Percentiles rank a stretch among this genome's conserved stretches.
Evolutionary conservation across 768 basidiomycete species (phyloP).

Genomic region (Leccinum rimulosum): DNA sequence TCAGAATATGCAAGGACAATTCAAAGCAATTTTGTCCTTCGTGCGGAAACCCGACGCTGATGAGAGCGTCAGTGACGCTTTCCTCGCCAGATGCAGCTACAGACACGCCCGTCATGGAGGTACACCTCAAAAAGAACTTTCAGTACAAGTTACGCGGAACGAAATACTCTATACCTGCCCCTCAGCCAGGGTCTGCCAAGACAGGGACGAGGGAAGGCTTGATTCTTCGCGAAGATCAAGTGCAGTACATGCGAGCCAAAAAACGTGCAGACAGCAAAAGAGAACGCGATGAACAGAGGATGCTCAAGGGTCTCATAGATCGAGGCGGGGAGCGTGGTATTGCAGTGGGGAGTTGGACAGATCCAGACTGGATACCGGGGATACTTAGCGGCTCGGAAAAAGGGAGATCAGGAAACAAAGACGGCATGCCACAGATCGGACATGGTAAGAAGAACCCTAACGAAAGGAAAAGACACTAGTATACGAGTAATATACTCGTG

Average conservation of each 20-base stretch:
- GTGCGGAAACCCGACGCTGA: slow-evolving; percentile 88
- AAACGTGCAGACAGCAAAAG: slow-evolving; percentile 70
- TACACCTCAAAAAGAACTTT: slow-evolving; percentile 95
- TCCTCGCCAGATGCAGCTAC: slow-evolving; percentile 58
- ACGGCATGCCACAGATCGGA: slow-evolving; percentile 80
- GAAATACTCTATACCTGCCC: slow-evolving; percentile 87
- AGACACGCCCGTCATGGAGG: slow-evolving; percentile 69
- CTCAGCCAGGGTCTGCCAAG: slow-evolving; percentile 87
- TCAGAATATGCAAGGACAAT: slow-evolving; percentile 91
- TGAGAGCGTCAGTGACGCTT: slow-evolving; percentile 89
- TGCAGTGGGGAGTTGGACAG: slow-evolving; percentile 81
- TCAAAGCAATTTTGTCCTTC: slow-evolving; percentile 97
- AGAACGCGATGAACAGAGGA: slow-evolving; percentile 66
- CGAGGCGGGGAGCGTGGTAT: slow-evolving; percentile 49
- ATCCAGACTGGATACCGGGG: slow-evolving; percentile 92
- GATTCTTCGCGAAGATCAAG: slow-evolving; percentile 90
- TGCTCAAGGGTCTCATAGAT: slow-evolving; percentile 62
- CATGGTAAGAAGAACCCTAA: slow-evolving; percentile 91
- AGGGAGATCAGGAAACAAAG: slow-evolving; percentile 55
- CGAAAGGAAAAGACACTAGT: slow-evolving; percentile 55
- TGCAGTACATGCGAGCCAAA: slow-evolving; percentile 81
- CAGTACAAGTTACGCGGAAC: slow-evolving; percentile 92
- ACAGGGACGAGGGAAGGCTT: slow-evolving; percentile 77
- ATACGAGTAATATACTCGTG: slow-evolving; percentile 13
- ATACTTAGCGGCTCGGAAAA: slow-evolving; percentile 73